Base-by-base conservation (phyloP, 208 protist species). In the Leishmania tropica region DNA sequence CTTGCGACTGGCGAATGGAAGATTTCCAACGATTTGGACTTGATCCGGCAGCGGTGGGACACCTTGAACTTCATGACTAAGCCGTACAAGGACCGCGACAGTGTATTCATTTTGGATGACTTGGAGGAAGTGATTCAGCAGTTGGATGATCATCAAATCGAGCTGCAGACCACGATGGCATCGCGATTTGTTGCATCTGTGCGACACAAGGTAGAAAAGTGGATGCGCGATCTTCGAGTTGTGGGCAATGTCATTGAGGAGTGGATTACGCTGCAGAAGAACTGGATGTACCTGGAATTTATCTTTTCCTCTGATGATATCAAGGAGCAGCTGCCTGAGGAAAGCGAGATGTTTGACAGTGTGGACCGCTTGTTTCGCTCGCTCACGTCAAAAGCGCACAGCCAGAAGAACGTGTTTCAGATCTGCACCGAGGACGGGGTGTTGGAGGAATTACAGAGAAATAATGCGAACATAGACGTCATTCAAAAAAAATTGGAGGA, bases 221-320 rank as follows among this genome's bases (percentile, higher is more conserved):
- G 97, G 96, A 92, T 98, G 79, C 81, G 80, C 48, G 92, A 98
- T 68, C 90, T 99, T 56, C 86, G 88, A 54, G 86, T 90, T 64
- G 87, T 99, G 28, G 76, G 90, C 77, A 92, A 96, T 76, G 96
- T 99, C 15, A 89, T 99, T 62, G 97, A 99, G 47, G 97, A 99
- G 79, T 99, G 98, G 98, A 93, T 99, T 53, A 96, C 91, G 37
- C 91, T 98, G 68, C 99, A 99, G 85, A 97, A 96, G 48, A 96
- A 94, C 75, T 99, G 98, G 98, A 97, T 99, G 90, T 99, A 99
- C 87, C 89, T 99, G 21, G 98, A 99, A 86, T 99, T 99, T 87
- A 99, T 99, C 83, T 99, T 99, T 84, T 95, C 93, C 19, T 99
- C 97, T 28, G 95, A 98, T 73, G 99, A 99, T 83, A 99, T 99